Base-by-base conservation (phyloP, 179 eudicot genomes). In the Spinacia oleracea region DNA sequence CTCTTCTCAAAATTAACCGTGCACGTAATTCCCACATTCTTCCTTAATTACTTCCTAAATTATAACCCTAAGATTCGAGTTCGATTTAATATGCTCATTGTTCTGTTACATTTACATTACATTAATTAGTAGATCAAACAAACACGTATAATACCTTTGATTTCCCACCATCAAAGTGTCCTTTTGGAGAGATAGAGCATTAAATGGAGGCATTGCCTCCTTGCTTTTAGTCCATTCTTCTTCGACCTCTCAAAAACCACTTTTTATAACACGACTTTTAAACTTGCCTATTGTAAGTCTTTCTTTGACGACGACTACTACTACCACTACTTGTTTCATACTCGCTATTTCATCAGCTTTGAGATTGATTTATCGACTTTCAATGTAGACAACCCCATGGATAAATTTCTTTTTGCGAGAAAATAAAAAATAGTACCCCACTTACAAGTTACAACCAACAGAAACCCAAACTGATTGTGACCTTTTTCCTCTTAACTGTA, bases 401-500 rank as follows among this genome's bases (percentile, higher is more conserved):
- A 60, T 9, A 35, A 5, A 42, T 42, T 25, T 69, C 15, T 25
- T 43, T 69, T 38, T 70, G 4, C 21, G 18, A 35, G 15, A 21
- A 21, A 23, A 43, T 23, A 70, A 38, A 42, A 21, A 42, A 73
- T 66, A 43, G 35, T 6, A 67, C 34, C 79, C 81, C 72, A 82
- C 76, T 58, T 82, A 34, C 79, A 67, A 82, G 73, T 58, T 82
- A 34, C 79, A 67, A 68, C 79, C 66, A 35, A 74, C 27, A 70
- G 11, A 69, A 48, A 66, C 72, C 80, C 77, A 32, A 75, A 82
- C 58, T 76, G 83, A 83, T 75, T 63, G 56, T 51, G 80, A 83
- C 85, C 71, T 51, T 71, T 79, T 71, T 79, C 79, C 69, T 79
- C 80, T 83, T 83, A 83, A 83, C 85, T 83, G 85, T 83, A 79